These are phyloP conservation scores for Cystobasidium tubakii DNA, from an alignment of 768 basidiomycete genomes.

Conservation along the genomic window DNA sequence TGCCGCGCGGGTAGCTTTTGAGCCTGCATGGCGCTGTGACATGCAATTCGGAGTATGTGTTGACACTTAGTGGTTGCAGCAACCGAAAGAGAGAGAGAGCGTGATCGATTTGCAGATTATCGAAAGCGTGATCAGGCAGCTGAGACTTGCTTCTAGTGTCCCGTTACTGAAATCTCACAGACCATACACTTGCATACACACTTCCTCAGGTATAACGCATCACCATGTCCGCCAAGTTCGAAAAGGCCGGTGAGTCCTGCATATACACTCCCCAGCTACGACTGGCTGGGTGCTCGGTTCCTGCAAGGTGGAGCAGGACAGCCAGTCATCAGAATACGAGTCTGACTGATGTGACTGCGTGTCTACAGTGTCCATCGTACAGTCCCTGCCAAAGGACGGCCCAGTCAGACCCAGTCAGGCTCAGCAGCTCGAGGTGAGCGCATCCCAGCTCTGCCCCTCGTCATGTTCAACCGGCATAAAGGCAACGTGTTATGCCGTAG, in stretches of 20 bases:
- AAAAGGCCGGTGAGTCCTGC: constrained; percentile 5
- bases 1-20: background rate
- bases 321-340: background rate
- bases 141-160: background rate
- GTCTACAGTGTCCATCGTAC: constrained; percentile 59
- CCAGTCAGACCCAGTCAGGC: constrained; percentile 67
- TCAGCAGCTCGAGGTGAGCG: constrained; percentile 71
- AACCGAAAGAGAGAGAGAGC: too few species aligned
- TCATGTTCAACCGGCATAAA: background rate
- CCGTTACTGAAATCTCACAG: too few species aligned
- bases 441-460: background rate
- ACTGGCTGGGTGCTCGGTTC: background rate
- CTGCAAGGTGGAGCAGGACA: background rate
- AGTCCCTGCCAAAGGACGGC: constrained; percentile 56
- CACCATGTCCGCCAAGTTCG: constrained; percentile 15
- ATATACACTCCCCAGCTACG: background rate
- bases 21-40: background rate
- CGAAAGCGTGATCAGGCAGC: background rate
- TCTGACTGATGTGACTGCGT: background rate
- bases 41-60: background rate
- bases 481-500: constrained; percentile 20
- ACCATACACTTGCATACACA: background rate
- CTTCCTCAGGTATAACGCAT: background rate
- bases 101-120: background rate
- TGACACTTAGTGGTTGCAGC: background rate